phyloP scores from a whole-genome alignment of 768 basidiomycete genomes.

The Termitomyces sp. region DNA sequence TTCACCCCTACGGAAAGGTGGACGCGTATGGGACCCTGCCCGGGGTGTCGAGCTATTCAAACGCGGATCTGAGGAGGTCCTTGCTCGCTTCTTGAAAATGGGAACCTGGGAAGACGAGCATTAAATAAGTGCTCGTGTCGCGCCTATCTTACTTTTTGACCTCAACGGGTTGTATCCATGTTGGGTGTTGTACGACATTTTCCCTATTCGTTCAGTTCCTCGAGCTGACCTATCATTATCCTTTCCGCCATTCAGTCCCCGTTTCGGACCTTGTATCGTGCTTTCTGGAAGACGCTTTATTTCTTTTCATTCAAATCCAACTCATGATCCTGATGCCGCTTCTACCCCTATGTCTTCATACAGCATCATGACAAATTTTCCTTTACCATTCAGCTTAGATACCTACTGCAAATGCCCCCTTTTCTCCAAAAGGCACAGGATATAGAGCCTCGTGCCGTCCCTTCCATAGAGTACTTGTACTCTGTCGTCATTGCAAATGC shows the following conservation, averaged over 20 bases:
- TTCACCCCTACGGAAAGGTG: conserved; percentile 36
- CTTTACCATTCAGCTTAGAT: background rate
- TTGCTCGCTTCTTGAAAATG: conserved; percentile 78
- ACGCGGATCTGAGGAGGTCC: conserved; percentile 80
- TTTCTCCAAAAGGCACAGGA: background rate
- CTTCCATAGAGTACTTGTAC: background rate
- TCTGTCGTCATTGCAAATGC: conserved; percentile 4
- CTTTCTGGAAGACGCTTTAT: background rate
- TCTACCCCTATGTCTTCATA: background rate
- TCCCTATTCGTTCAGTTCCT: background rate
- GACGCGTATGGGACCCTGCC: conserved; percentile 80
- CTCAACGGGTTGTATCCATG: background rate
- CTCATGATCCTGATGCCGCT: background rate
- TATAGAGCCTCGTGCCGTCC: background rate
- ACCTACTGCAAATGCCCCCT: background rate
- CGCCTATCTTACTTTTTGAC: background rate
- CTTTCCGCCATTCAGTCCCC: background rate
- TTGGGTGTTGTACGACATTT: background rate
- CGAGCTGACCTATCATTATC: background rate
- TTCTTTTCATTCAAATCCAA: background rate
- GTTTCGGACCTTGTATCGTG: background rate
- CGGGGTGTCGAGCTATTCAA: conserved; percentile 85
- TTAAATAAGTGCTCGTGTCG: background rate
- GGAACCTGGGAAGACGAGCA: conserved; percentile 61
- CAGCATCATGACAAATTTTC: background rate